Evolutionary conservation across 768 basidiomycete species (phyloP).

Genomic region (Butyriboletus loyo): DNA sequence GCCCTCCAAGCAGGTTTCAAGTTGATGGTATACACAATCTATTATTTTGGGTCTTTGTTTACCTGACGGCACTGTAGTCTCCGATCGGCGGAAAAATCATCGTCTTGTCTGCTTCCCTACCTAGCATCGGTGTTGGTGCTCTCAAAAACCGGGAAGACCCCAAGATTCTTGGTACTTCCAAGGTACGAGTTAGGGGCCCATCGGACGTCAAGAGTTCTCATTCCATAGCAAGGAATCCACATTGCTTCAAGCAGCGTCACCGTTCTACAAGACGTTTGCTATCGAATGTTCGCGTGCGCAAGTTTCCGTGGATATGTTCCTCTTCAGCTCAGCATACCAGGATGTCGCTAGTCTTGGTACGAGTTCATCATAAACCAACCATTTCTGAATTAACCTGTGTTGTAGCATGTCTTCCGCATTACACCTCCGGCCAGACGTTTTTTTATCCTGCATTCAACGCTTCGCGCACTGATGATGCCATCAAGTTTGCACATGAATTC

Average conservation of each 20-base stretch:
- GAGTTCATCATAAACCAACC: background rate
- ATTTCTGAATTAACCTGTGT: background rate
- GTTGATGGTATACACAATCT: conserved; percentile 61
- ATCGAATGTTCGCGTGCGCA: conserved; percentile 98
- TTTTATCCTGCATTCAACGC: conserved; percentile 99
- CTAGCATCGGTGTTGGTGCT: conserved; percentile 84
- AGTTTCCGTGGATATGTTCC: conserved; percentile 99
- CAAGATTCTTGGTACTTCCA: conserved; percentile 91
- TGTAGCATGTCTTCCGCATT: conserved; percentile 87
- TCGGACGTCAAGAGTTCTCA: background rate
- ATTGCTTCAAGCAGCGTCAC: conserved; percentile 86
- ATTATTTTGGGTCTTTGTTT: background rate
- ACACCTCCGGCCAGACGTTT: conserved; percentile 97
- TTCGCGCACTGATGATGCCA: conserved; percentile 86
- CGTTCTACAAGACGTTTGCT: conserved; percentile 98
- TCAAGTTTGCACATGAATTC: conserved; percentile 98
- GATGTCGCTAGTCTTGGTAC: conserved; percentile 91
- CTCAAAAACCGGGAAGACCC: conserved; percentile 97
- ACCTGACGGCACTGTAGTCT: conserved; percentile 43
- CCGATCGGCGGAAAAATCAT: conserved; percentile 95
- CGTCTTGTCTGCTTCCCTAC: conserved; percentile 80
- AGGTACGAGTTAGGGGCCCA: conserved; percentile 44
- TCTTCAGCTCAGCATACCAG: conserved; percentile 90
- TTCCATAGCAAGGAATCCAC: conserved; percentile 67
- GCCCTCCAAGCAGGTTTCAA: conserved; percentile 96